Conservation (phyloP, 2,329 filamentous ascomycete species). For the Alternaria tenuissima region DNA sequence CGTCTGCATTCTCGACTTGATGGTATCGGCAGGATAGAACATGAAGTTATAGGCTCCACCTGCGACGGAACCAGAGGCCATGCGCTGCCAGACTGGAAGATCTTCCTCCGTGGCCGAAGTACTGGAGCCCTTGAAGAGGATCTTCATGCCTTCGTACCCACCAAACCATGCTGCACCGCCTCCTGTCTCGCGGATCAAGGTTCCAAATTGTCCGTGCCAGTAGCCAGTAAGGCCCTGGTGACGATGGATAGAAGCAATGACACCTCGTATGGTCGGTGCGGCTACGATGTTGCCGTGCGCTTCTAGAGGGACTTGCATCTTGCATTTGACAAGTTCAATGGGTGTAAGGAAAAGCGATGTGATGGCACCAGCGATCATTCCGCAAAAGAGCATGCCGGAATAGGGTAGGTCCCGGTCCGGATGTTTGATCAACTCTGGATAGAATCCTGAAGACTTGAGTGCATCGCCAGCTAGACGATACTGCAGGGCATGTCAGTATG, state of each 20-base stretch:
- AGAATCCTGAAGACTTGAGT: slow-evolving; percentile 68
- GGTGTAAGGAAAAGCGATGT: slow-evolving; percentile 92
- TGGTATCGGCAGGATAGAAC: slow-evolving; percentile 96
- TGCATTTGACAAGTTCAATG: slow-evolving; percentile 97
- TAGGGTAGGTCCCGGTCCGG: slow-evolving; percentile 70
- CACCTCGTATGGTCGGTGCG: slow-evolving; percentile 70
- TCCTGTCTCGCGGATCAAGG: slow-evolving; percentile 90
- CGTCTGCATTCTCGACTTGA: slow-evolving; percentile 98
- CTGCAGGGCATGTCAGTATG: slow-evolving; percentile 42
- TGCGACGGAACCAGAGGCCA: slow-evolving; percentile 83
- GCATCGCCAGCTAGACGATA: slow-evolving; percentile 61
- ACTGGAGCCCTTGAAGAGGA: slow-evolving; percentile 68
- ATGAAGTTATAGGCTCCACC: slow-evolving; percentile 96
- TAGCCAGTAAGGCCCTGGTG: slow-evolving; percentile 86
- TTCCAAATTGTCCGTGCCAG: slow-evolving; percentile 95
- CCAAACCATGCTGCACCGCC: slow-evolving; percentile 94
- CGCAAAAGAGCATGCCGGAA: slow-evolving; percentile 77
- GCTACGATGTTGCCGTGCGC: slow-evolving; percentile 50
- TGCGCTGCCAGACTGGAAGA: slow-evolving; percentile 85
- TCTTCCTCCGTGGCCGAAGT: slow-evolving; percentile 57
- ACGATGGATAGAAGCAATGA: slow-evolving; percentile 81
- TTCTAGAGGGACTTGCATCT: slow-evolving; percentile 81
- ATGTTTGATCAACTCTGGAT: slow-evolving; percentile 55
- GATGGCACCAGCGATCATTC: slow-evolving; percentile 85
- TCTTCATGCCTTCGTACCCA: slow-evolving; percentile 63